phyloP scores from a whole-genome alignment of 208 protist genomes.

The Trypanosoma mega region DNA sequence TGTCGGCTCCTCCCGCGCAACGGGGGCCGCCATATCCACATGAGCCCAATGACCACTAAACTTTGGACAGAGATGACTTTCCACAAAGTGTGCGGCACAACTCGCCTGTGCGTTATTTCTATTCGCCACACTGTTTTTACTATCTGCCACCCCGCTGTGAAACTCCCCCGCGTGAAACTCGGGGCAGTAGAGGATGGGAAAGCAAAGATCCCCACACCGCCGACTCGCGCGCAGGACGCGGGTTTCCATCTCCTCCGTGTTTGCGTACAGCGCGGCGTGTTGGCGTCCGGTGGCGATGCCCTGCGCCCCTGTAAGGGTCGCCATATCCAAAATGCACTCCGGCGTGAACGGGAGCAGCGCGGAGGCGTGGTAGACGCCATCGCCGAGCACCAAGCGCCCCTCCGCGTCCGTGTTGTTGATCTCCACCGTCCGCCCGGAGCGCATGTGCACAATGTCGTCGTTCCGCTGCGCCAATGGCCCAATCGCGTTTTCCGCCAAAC shows the following conservation, averaged over 20 bases:
- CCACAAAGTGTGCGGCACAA: slow-evolving; percentile 86
- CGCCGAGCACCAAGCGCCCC: slow-evolving; percentile 88
- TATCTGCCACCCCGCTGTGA: slow-evolving; percentile 63
- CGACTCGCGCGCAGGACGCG: slow-evolving; percentile 48
- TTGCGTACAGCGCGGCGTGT: slow-evolving; percentile 83
- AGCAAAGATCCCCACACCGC: slow-evolving; percentile 77
- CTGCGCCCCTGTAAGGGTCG: slow-evolving; percentile 91
- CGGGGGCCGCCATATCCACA: slow-evolving; percentile 80
- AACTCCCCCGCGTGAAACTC: slow-evolving; percentile 84
- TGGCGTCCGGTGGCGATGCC: slow-evolving; percentile 73
- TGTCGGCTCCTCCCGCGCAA: slow-evolving; percentile 59
- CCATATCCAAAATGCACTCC: slow-evolving; percentile 86
- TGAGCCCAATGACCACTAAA: slow-evolving; percentile 85
- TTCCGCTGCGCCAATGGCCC: slow-evolving; percentile 69
- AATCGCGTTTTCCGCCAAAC: slow-evolving; percentile 91
- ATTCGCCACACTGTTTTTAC: slow-evolving; percentile 65
- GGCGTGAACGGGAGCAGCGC: slow-evolving; percentile 77
- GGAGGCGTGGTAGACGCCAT: slow-evolving; percentile 88
- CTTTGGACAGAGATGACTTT: slow-evolving; percentile 44
- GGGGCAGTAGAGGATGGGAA: slow-evolving; percentile 87
- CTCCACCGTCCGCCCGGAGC: slow-evolving; percentile 88
- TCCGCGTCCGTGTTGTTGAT: slow-evolving; percentile 94
- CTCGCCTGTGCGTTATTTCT: slow-evolving; percentile 76
- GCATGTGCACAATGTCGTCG: slow-evolving; percentile 88
- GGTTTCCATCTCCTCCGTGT: slow-evolving; percentile 64